Percentiles rank a stretch among this genome's conserved stretches.
Conservation (phyloP, 1,139 yeast genomes). For the Pichia inconspicua region DNA sequence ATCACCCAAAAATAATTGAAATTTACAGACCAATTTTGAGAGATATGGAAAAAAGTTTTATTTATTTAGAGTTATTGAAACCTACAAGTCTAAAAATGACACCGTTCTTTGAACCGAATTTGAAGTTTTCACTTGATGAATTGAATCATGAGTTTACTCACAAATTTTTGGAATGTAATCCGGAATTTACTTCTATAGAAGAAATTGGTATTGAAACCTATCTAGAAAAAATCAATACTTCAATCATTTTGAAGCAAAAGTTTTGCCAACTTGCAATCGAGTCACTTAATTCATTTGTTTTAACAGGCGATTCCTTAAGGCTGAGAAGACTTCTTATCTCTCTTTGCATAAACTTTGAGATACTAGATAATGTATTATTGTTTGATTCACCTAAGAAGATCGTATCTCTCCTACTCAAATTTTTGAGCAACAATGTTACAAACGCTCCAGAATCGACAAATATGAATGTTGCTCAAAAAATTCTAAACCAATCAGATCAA, state of each 20-base stretch:
- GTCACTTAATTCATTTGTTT: constrained; percentile 17
- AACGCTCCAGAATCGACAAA: constrained; percentile 14
- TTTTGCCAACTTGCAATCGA: constrained; percentile 17
- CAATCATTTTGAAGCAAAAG: constrained; percentile 11
- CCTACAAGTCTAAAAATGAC: constrained; percentile 4
- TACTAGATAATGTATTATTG: constrained; percentile 17
- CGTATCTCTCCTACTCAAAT: constrained; percentile 20
- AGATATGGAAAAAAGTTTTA: constrained; percentile 16
- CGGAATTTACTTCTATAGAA: constrained; percentile 28
- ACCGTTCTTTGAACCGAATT: neutral
- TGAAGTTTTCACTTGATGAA: constrained; percentile 11
- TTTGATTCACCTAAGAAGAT: constrained; percentile 22
- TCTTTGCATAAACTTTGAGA: constrained; percentile 14
- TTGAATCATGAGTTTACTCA: constrained; percentile 14
- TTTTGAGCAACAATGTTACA: constrained; percentile 18
- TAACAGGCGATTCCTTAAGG: constrained; percentile 22
- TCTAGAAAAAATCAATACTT: constrained; percentile 13
- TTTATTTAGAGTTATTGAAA: constrained; percentile 19
- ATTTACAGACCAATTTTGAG: constrained; percentile 12
- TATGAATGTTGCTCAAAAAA: constrained; percentile 10
- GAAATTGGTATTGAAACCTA: constrained; percentile 22
- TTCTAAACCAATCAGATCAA: constrained; percentile 11
- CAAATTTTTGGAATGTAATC: constrained; percentile 25
- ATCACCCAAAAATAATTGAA: constrained; percentile 9
- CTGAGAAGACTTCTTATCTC: constrained; percentile 24